A percentile compares a stretch with the other conserved stretches of the same genome.
Conservation (phyloP, 2,329 filamentous ascomycete genomes). For the Clonostachys sp. region DNA sequence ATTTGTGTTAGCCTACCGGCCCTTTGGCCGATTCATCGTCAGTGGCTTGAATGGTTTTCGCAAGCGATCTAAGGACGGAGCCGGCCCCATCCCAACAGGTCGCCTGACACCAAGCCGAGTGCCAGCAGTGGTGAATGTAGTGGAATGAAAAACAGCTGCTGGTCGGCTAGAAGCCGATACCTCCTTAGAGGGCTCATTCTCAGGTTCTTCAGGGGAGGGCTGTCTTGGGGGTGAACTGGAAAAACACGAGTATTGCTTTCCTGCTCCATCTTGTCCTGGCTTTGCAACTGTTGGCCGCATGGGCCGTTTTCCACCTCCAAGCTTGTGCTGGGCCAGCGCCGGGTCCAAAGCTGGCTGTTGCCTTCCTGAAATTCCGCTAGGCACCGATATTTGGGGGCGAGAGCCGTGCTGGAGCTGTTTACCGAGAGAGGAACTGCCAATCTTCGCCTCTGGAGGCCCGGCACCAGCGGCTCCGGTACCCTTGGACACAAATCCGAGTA, state of each 20-base stretch:
- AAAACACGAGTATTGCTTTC: conserved; percentile 50
- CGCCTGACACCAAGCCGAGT: conserved; percentile 31
- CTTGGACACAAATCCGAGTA: conserved; percentile 30
- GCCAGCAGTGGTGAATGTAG: conserved; percentile 38
- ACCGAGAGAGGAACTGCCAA: conserved; percentile 8
- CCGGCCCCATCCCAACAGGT: conserved; percentile 36
- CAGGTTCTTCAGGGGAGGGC: conserved; percentile 9
- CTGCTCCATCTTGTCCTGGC: conserved; percentile 12
- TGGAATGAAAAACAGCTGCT: conserved; percentile 43
- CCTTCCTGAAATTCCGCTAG: too few relatives aligned
- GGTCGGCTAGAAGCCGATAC: conserved; percentile 20
- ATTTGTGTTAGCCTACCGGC: conserved; percentile 6
- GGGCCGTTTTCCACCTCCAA: conserved; percentile 28
- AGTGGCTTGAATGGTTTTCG: conserved; percentile 53
- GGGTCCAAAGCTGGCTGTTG: conserved; percentile 9
- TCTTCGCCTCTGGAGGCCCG: conserved; percentile 4
- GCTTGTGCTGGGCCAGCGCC: conserved; percentile 29
- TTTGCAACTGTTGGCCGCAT: conserved; percentile 20
- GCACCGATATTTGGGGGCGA: conserved; percentile 11
- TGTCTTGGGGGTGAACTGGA: conserved; percentile 50
- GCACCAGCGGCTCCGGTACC: conserved; percentile 9
- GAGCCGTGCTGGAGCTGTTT: conserved; percentile 6
- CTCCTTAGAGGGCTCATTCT: conserved; percentile 10
- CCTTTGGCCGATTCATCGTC: conserved; percentile 40
- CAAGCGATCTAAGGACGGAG: conserved; percentile 44